These are phyloP conservation scores for Aspergillus udagawae DNA, from an alignment of 2,329 filamentous ascomycete genomes.

Conservation along the genomic window DNA sequence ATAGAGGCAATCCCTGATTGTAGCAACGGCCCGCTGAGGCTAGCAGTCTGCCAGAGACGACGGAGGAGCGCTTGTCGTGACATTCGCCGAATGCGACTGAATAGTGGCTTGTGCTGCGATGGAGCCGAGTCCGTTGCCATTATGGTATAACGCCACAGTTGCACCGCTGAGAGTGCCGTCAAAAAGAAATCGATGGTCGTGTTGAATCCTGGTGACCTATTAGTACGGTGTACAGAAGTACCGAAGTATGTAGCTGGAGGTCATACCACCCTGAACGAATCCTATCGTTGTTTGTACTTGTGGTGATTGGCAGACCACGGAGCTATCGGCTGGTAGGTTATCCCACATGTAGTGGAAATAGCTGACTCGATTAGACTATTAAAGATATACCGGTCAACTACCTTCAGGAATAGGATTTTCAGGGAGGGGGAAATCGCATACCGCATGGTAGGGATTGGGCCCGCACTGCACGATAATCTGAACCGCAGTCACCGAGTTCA, in stretches of 20 bases:
- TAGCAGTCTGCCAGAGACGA: conserved; percentile 34
- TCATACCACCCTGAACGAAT: conserved; percentile 33
- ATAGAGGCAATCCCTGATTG: conserved; percentile 34
- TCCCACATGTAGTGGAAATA: conserved; percentile 41
- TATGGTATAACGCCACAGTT: conserved; percentile 35
- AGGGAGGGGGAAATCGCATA: conserved; percentile 5
- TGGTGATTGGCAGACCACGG: conserved; percentile 32
- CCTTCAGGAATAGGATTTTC: background rate
- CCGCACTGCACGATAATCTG: conserved; percentile 36
- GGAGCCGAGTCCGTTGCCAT: conserved; percentile 23
- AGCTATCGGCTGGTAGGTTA: conserved; percentile 29
- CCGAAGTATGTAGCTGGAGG: background rate
- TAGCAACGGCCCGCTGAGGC: conserved; percentile 31
- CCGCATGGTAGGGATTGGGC: conserved; percentile 28
- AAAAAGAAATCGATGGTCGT: conserved; percentile 32
- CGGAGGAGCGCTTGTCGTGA: conserved; percentile 24
- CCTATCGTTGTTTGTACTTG: conserved; percentile 31
- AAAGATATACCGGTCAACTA: background rate
- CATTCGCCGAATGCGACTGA: conserved; percentile 27
- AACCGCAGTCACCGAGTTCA: conserved; percentile 30
- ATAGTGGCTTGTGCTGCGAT: conserved; percentile 18
- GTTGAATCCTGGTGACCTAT: conserved; percentile 25
- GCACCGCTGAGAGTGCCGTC: conserved; percentile 27
- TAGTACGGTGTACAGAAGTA: too few species aligned
- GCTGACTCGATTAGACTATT: conserved; percentile 23